Conservation (phyloP, 352 stramenopile genomes). For the Phytopythium delawarense region DNA sequence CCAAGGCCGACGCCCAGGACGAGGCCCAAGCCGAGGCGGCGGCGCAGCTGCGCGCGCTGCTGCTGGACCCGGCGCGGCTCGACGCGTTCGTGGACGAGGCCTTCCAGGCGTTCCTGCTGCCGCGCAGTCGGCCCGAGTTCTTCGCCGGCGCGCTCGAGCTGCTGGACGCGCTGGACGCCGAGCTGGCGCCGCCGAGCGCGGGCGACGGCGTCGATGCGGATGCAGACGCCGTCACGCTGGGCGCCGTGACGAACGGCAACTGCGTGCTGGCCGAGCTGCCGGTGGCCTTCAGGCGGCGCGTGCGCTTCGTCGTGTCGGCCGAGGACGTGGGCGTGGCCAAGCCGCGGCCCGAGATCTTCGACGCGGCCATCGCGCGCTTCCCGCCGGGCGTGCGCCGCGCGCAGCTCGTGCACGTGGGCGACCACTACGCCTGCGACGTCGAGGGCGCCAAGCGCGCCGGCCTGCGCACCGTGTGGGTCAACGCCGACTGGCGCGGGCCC, state of each 20-base stretch:
- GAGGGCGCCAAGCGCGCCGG: conserved; percentile 57
- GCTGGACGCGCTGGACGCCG: conserved; percentile 27
- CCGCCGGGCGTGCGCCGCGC: conserved; percentile 17
- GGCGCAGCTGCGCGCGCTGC: neutral
- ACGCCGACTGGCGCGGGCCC: conserved; percentile 34
- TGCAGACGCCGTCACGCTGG: conserved; percentile 15
- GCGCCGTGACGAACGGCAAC: conserved; percentile 79
- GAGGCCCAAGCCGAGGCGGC: neutral
- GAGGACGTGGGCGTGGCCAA: conserved; percentile 48
- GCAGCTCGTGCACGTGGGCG: conserved; percentile 65
- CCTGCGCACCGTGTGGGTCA: conserved; percentile 65
- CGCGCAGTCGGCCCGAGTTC: conserved; percentile 53
- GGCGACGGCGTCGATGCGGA: neutral
- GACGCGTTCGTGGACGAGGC: conserved; percentile 43
- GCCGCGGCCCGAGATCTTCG: conserved; percentile 46
- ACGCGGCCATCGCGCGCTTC: conserved; percentile 41
- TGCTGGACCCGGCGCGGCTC: conserved; percentile 10
- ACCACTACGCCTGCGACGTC: conserved; percentile 74
- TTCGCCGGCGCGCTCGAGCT: conserved; percentile 55
- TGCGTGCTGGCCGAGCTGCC: conserved; percentile 44
- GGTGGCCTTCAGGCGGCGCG: conserved; percentile 28
- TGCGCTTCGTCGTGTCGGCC: conserved; percentile 54
- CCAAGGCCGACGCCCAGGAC: neutral
- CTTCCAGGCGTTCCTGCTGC: conserved; percentile 52
- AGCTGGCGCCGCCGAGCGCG: conserved; percentile 17